Base-by-base conservation (phyloP, 345 rosid genomes). In the Eutrema heterophyllum region DNA sequence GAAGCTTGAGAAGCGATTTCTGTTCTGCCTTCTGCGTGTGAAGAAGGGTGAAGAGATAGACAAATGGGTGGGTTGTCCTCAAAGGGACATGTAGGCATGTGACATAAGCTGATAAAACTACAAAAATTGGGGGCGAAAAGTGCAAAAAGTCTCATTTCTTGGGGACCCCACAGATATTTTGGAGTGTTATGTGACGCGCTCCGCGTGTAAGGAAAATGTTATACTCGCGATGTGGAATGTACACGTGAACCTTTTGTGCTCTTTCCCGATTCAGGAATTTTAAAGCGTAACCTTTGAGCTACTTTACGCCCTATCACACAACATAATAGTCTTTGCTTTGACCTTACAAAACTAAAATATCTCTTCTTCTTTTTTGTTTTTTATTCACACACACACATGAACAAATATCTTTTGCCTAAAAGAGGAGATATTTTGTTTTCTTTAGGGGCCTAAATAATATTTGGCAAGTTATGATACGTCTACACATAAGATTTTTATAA, bases 11-110 rank as follows among this genome's bases (percentile, higher is more conserved):
- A 48, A 12, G 60, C 5, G 16, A 43, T 39, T 35, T 57, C 33
- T 33, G 27, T 7, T 57, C 33, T 61, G 68, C 6, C 5, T 29
- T 29, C 4, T 29, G 32, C 27, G 61, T 68, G 35, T 15, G 63
- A 61, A 30, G 35, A 71, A 68, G 7, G 67, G 53, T 9, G 32
- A 55, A 54, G 54, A 64, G 50, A 86, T 77, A 80, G 83, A 78
- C 58, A 79, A 79, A 75, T 82, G 85, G 77, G 74, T 82, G 81
- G 83, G 80, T 70, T 69, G 76, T 76, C 73, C 21, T 57, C 29
- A 51, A 46, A 52, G 63, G 26, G 79, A 66, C 80, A 67, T 54
- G 70, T 70, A 67, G 48, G 33, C 70, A 62, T 38, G 78, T 78
- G 88, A 83, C 88, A 72, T 80, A 70, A 46, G 71, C 64, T 73